Evolutionary conservation across 257 asterid genomes (phyloP), one percentile per base, ranked within the genome.

Genomic region (Solanum tacnaense): DNA sequence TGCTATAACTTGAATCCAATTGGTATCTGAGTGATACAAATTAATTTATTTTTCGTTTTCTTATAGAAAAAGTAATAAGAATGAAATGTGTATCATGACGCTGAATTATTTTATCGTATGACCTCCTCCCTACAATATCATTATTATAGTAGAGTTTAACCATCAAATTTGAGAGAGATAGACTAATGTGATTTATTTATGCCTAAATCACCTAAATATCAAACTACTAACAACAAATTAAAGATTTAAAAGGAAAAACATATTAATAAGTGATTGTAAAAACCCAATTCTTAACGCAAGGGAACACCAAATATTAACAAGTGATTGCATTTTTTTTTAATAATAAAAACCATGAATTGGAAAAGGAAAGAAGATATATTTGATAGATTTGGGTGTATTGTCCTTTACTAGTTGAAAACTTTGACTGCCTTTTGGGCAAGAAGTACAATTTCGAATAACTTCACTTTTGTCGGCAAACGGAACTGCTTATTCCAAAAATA

Each of bases 61-160:
- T 1, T 67, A 67, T 25, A 2, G 35, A 25, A 60, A 23, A 62
- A 67, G 9, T n/a, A 25, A 5, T 16, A 67, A 67, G 5, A 12
- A 67, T 65, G 7, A n/a, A 25, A 11, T 67, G 8, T 49, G 9
- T 15, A 65, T 65, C 3, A 3, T 10, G 15, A 25, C 3, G 0
- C 0, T 0, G 0, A n/a, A n/a, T 15, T 67, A n/a, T 67, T 67
- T 27, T 12, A 12, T 25, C 9, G 15, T 0, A 9, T 1, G 73
- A 67, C 4, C 18, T 12, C 2, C 16, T 67, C 34, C 18, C 20
- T 27, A 67, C 4, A 5, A 5, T 67, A 67, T 67, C 10, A 68
- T 13, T 8, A n/a, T 12, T 6, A 4, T 5, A 68, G 3, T 29
- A 13, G 36, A 70, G 35, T 67, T 27, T 5, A 67, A 29, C n/a